Evolutionary conservation across 345 rosid genomes (phyloP).

Genomic region (Populus alba): DNA sequence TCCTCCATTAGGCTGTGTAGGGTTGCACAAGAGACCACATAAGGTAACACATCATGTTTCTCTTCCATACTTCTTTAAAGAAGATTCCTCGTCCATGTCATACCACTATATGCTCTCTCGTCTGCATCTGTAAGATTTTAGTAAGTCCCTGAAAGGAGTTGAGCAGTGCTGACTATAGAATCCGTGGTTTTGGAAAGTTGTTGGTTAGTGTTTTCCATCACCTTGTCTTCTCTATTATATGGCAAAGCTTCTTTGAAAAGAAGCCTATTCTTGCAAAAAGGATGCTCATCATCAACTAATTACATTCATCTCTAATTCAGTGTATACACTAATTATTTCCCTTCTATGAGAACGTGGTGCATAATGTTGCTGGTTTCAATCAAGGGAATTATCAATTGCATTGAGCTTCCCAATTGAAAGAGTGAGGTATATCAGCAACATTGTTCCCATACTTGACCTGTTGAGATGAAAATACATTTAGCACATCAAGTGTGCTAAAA

Average conservation of each 20-base stretch:
- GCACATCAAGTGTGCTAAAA: background rate
- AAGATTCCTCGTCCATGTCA: conserved; percentile 55
- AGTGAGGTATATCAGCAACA: conserved; percentile 87
- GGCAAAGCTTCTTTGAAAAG: conserved; percentile 16
- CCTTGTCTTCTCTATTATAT: conserved; percentile 14
- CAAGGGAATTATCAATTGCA: conserved; percentile 34
- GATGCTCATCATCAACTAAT: background rate
- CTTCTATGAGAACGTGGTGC: conserved; percentile 6
- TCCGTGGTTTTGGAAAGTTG: conserved; percentile 11
- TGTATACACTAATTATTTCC: conserved; percentile 12
- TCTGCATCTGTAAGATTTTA: conserved; percentile 29
- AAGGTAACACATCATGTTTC: conserved; percentile 5
- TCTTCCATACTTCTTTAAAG: conserved; percentile 16
- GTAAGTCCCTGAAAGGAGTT: conserved; percentile 4
- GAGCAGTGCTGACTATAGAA: background rate
- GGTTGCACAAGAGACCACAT: conserved; percentile 7
- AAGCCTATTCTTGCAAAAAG: background rate
- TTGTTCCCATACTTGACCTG: conserved; percentile 96
- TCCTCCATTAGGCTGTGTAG: conserved; percentile 17
- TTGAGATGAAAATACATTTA: background rate
- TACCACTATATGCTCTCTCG: conserved; percentile 29
- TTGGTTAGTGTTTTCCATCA: conserved; percentile 28
- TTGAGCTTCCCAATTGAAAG: conserved; percentile 50
- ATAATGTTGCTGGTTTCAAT: conserved; percentile 24
- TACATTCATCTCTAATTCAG: conserved; percentile 8